phyloP scores from a whole-genome alignment of 805 yeast species.

The Candida morakotiae region DNA sequence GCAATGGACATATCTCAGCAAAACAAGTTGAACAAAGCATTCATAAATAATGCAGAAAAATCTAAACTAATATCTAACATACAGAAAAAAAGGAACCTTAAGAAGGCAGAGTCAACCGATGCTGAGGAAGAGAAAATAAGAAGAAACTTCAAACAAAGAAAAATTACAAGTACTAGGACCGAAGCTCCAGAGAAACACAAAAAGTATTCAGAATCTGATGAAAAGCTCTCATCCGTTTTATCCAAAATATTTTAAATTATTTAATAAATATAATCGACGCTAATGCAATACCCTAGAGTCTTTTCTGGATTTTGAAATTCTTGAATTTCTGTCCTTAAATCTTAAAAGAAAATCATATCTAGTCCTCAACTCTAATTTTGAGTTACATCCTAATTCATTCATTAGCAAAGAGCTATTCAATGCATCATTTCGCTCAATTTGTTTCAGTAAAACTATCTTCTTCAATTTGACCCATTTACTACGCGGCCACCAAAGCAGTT shows the following conservation, averaged over 20 bases:
- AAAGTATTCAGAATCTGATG: constrained; percentile 32
- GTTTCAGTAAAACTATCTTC: constrained; percentile 23
- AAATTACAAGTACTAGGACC: constrained; percentile 63
- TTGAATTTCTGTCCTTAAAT: constrained; percentile 7
- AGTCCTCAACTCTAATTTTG: constrained; percentile 26
- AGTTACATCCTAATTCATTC: constrained; percentile 22
- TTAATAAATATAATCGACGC: not conserved
- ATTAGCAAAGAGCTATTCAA: constrained; percentile 23
- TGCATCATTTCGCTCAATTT: constrained; percentile 22
- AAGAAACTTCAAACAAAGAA: constrained; percentile 68
- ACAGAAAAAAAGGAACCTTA: constrained; percentile 40
- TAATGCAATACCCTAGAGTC: too few relatives aligned
- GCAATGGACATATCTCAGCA: constrained; percentile 89
- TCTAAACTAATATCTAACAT: constrained; percentile 77
- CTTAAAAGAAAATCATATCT: constrained; percentile 24
- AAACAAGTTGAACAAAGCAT: constrained; percentile 78
- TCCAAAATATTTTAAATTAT: constrained; percentile 44
- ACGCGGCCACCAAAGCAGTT: constrained; percentile 20
- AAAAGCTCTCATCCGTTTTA: constrained; percentile 45
- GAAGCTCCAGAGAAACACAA: constrained; percentile 51
- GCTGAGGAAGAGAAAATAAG: constrained; percentile 32
- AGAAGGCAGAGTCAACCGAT: constrained; percentile 12
- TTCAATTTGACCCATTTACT: constrained; percentile 31
- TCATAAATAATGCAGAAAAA: constrained; percentile 77
- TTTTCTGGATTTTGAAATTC: not conserved